Base-by-base conservation (phyloP, 345 rosid species). In the Populus deltoides region DNA sequence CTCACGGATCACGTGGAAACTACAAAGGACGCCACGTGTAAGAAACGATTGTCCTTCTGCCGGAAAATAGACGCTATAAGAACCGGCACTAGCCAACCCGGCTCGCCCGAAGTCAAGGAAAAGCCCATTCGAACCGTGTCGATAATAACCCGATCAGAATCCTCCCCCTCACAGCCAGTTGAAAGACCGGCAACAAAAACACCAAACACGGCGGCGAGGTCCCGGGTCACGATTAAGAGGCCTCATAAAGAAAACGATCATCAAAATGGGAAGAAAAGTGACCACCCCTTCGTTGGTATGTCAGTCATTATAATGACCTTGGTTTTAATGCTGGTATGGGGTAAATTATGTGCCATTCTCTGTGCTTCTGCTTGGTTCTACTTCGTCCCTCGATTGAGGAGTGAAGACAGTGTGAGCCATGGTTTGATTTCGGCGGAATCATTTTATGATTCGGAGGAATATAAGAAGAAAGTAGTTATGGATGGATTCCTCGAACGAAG, bases 401-500 rank as follows among this genome's bases (percentile, higher is more conserved):
- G 84, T 7, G 6, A 27, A 22, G 65, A 27, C 4, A 72, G 68
- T 8, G 38, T 9, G 31, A 68, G 49, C 20, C 69, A 43, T 8
- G 69, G 66, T 20, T 62, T 51, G 16, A 66, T 62, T 68, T 55
- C 75, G 31, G 69, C 1, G 29, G 86, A 47, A 16, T 59, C 53
- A 71, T 84, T 84, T 79, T 79, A 90, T 74, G 74, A 76, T 41
- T 87, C 90, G n/a, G 83, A 83, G 74, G 90, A 87, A 70, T 79
- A 84, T 31, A 89, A 89, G 79, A 90, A 82, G 85, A 90, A 77
- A 78, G 94, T 92, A 84, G 88, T 91, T 69, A 66, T 92, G 83
- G 92, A 90, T 27, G 98, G 97, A 25, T 78, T 94, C 80, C 93
- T 92, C 16, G 86, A 89, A 35, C 90, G 97, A 72, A 83, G 79